Conservation (phyloP, 495 filamentous ascomycete species). For the Echria macrotheca region DNA sequence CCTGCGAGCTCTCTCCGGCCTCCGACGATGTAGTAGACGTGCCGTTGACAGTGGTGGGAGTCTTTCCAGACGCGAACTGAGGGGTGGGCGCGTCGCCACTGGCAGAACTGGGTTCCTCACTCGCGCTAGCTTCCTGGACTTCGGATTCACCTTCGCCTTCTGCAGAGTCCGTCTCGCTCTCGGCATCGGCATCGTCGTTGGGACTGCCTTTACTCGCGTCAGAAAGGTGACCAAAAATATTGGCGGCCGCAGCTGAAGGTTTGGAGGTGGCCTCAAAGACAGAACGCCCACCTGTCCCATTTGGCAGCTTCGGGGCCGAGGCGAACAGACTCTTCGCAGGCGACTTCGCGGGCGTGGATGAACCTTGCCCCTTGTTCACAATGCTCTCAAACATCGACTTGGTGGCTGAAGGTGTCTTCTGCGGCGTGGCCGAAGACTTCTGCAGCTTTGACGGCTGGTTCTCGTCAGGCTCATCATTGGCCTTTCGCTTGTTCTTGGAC, state of each 20-base stretch:
- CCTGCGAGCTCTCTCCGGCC: slow-evolving; percentile 30
- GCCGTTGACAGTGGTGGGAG: slow-evolving; percentile 19
- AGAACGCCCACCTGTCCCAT: slow-evolving; percentile 18
- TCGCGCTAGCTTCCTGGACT: slow-evolving; percentile 29
- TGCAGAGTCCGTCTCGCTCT: slow-evolving; percentile 41
- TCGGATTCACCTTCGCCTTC: slow-evolving; percentile 40
- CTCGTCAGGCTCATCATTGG: slow-evolving; percentile 38
- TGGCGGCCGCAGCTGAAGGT: slow-evolving; percentile 25
- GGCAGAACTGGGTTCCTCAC: slow-evolving; percentile 28
- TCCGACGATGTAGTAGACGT: slow-evolving; percentile 29
- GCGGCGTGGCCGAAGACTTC: slow-evolving; percentile 41
- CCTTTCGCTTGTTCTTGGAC: slow-evolving; percentile 41
- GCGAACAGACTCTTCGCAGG: slow-evolving; percentile 28
- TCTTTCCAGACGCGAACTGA: slow-evolving; percentile 23
- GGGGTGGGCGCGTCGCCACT: slow-evolving; percentile 34
- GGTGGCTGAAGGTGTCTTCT: slow-evolving; percentile 39
- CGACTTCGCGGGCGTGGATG: slow-evolving; percentile 18
- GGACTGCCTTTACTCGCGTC: slow-evolving; percentile 45
- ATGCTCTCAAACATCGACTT: slow-evolving; percentile 44
- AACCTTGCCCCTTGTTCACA: slow-evolving; percentile 30
- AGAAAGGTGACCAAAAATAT: slow-evolving; percentile 61
- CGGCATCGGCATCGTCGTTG: slow-evolving; percentile 41
- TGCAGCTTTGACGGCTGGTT: slow-evolving; percentile 55
- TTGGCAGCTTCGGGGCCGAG: slow-evolving; percentile 13
- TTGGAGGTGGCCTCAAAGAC: slow-evolving; percentile 24